phyloP scores from a whole-genome alignment of 345 rosid species.

The Turritis glabra region DNA sequence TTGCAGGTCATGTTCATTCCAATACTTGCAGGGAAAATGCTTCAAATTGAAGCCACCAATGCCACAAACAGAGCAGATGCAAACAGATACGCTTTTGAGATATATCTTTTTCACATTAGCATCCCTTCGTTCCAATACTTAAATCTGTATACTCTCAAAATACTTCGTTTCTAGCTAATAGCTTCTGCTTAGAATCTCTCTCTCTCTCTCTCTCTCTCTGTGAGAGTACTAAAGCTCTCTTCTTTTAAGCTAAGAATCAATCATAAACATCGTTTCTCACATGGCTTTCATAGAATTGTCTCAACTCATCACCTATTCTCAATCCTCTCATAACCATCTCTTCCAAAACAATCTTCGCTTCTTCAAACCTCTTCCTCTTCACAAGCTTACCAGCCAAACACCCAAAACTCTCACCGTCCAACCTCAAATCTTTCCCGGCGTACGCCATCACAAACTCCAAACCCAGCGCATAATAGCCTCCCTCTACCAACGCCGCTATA shows the following conservation, averaged over 20 bases:
- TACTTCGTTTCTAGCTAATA: too few relatives aligned
- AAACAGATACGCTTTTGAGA: background rate
- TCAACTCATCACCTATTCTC: constrained; percentile 36
- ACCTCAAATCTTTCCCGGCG: constrained; percentile 45
- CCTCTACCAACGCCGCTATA: constrained; percentile 40
- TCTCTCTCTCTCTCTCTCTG: too few relatives aligned
- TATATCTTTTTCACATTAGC: background rate
- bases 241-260: background rate
- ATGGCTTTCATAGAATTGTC: background rate
- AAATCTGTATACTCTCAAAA: background rate
- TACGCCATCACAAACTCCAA: constrained; percentile 50
- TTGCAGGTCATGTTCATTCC: background rate
- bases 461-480: constrained; percentile 46
- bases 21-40: background rate
- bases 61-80: background rate
- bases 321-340: constrained; percentile 52
- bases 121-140: background rate
- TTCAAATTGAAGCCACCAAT: background rate
- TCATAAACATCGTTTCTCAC: background rate
- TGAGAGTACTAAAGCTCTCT: background rate
- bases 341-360: constrained; percentile 46
- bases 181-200: too few relatives aligned
- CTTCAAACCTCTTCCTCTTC: constrained; percentile 26
- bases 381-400: constrained; percentile 49
- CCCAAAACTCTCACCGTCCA: constrained; percentile 56